Evolutionary conservation across 352 stramenopile species (phyloP).

Genomic region (Pythium coloratum): DNA sequence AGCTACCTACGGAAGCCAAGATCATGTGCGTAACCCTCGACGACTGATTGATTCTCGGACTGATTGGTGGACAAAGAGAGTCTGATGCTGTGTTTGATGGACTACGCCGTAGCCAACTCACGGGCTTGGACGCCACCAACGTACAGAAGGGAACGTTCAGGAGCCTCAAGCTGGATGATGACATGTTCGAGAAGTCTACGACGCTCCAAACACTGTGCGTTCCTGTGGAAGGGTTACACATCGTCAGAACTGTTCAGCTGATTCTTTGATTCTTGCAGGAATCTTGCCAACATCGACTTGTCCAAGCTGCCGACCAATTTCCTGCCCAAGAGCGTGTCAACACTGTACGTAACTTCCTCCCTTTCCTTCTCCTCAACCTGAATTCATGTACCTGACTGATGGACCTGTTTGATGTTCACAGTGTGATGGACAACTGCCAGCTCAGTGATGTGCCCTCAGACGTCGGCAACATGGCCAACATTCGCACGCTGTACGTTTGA

Average conservation of each 20-base stretch:
- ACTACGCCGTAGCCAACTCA: slow-evolving; percentile 56
- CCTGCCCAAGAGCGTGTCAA: slow-evolving; percentile 46
- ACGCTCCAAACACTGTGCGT: slow-evolving; percentile 52
- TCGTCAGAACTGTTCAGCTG: neutral
- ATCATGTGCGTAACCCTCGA: slow-evolving; percentile 39
- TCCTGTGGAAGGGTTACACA: neutral
- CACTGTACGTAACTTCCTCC: slow-evolving; percentile 31
- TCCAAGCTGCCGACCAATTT: slow-evolving; percentile 43
- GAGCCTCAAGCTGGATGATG: slow-evolving; percentile 42
- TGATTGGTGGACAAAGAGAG: neutral
- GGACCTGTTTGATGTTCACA: slow-evolving; percentile 16
- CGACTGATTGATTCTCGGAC: neutral
- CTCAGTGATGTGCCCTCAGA: slow-evolving; percentile 49
- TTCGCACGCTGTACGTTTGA: slow-evolving; percentile 49
- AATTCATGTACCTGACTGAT: neutral
- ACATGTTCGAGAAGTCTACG: slow-evolving; percentile 44
- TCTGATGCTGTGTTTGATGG: slow-evolving; percentile 1
- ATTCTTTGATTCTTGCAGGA: slow-evolving; percentile 28
- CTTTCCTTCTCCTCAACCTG: neutral
- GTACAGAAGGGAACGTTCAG: slow-evolving; percentile 66
- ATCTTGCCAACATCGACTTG: slow-evolving; percentile 65
- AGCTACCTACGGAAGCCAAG: slow-evolving; percentile 43
- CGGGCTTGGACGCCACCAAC: slow-evolving; percentile 52
- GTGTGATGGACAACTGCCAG: slow-evolving; percentile 71
- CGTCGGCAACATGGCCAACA: slow-evolving; percentile 48